A percentile compares a stretch with the other conserved stretches of the same genome.
These are phyloP conservation scores for Ramalina intermedia DNA, from an alignment of 495 filamentous ascomycete species.

Conservation along the genomic window DNA sequence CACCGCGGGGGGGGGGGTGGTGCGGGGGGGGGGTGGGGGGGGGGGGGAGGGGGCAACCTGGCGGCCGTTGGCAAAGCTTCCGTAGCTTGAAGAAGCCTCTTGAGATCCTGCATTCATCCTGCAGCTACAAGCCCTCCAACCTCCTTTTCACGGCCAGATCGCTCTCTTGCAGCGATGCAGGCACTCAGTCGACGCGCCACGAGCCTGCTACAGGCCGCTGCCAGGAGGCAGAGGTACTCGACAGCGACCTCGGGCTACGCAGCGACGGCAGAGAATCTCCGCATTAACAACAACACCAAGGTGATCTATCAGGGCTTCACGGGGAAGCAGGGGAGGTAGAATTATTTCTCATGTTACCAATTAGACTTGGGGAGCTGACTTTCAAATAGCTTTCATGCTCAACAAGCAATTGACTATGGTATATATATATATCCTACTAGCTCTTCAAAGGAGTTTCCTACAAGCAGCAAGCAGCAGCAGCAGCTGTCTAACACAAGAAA, in stretches of 20 bases:
- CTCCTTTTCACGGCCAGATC: background rate
- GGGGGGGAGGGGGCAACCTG: background rate
- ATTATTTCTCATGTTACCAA: background rate
- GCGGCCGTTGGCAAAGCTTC: constrained; percentile 1
- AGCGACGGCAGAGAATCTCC: constrained; percentile 74
- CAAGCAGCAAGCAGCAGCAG: constrained; percentile 27
- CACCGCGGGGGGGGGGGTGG: no score
- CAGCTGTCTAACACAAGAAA: background rate
- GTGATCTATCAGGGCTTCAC: constrained; percentile 98
- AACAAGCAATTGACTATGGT: constrained; percentile 98
- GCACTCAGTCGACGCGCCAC: constrained; percentile 36
- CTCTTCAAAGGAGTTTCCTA: background rate
- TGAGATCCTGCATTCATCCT: constrained; percentile 6
- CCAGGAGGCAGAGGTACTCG: constrained; percentile 52
- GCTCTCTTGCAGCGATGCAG: constrained; percentile 33
- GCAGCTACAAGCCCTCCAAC: background rate
- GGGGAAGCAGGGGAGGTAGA: constrained; percentile 94
- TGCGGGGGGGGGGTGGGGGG: background rate
- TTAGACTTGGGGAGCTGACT: constrained; percentile 9
- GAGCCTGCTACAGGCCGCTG: constrained; percentile 33
- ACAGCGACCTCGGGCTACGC: constrained; percentile 57
- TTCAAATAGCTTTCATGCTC: constrained; percentile 71
- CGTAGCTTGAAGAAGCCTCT: constrained; percentile 9
- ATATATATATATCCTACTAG: constrained; percentile 32
- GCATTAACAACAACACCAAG: constrained; percentile 82